Conservation (phyloP, 1,284 basidiomycete genomes). For the Ceratobasidium sp. region DNA sequence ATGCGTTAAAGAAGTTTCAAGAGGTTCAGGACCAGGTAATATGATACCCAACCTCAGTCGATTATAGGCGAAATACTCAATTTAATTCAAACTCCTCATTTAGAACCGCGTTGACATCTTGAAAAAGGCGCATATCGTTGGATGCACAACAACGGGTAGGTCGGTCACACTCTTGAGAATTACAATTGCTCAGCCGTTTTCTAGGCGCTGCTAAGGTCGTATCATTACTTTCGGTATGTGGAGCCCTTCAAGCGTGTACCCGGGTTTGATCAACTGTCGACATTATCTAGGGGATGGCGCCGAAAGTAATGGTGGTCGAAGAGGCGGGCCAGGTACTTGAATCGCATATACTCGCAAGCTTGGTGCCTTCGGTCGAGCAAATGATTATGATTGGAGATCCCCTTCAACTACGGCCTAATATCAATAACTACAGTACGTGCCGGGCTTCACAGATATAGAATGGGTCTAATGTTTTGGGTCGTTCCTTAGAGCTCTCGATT, state of each 20-base stretch:
- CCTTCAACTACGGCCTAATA: conserved; percentile 26
- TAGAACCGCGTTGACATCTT: conserved; percentile 36
- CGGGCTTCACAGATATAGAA: not conserved
- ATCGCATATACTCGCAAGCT: not conserved
- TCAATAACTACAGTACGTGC: conserved; percentile 27
- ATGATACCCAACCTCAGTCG: not conserved
- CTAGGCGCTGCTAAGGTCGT: conserved; percentile 43
- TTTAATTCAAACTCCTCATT: conserved; percentile 38
- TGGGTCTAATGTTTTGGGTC: not conserved
- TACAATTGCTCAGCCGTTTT: not conserved
- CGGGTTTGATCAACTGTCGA: too few relatives aligned
- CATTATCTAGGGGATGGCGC: conserved; percentile 57
- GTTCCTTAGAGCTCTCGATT: conserved; percentile 10
- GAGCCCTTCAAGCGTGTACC: too few relatives aligned
- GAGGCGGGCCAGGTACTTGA: too few relatives aligned
- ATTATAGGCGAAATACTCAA: too few relatives aligned
- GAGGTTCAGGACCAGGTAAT: conserved; percentile 52
- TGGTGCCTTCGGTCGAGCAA: conserved; percentile 32
- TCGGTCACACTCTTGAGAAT: not conserved
- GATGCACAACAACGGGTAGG: conserved; percentile 44
- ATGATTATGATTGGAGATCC: conserved; percentile 36
- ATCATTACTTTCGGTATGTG: too few relatives aligned
- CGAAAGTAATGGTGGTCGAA: conserved; percentile 65
- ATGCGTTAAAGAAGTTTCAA: conserved; percentile 44
- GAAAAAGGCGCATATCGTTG: conserved; percentile 40